Evolutionary conservation across 306 rosid species (phyloP).

Genomic region (Cucumis hystrix): DNA sequence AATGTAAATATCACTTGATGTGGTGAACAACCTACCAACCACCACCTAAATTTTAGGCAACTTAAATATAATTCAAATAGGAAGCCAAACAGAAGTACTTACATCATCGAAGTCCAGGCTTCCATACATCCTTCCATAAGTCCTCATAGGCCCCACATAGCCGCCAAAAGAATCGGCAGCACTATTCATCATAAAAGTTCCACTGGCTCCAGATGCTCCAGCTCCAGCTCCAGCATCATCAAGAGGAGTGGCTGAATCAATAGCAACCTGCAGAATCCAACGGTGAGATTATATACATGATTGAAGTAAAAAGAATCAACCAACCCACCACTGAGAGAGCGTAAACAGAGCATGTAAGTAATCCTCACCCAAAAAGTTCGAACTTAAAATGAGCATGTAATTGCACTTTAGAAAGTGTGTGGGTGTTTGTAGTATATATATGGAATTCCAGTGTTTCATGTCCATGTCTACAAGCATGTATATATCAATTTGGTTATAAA

Average conservation of each 20-base stretch:
- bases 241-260: slow-evolving; percentile 80
- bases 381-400: background rate
- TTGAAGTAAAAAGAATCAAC: background rate
- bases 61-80: background rate
- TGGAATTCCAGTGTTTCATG: background rate
- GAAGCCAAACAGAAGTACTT: slow-evolving; percentile 20
- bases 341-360: too few species aligned
- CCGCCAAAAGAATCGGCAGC: slow-evolving; percentile 56
- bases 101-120: slow-evolving; percentile 85
- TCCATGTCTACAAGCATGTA: background rate
- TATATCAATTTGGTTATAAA: background rate
- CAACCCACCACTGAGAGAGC: background rate
- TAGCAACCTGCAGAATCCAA: slow-evolving; percentile 23
- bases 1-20: background rate
- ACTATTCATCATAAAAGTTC: slow-evolving; percentile 39
- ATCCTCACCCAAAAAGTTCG: background rate
- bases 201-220: slow-evolving; percentile 42
- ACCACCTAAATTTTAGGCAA: background rate
- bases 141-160: slow-evolving; percentile 73
- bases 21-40: background rate
- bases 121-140: slow-evolving; percentile 89
- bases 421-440: too few species aligned
- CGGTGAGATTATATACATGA: background rate
- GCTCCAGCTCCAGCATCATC: slow-evolving; percentile 45
- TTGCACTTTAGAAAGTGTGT: background rate